These are phyloP conservation scores for Rhodomyrtus psidioides DNA, from an alignment of 441 rosid species.

Conservation along the genomic window DNA sequence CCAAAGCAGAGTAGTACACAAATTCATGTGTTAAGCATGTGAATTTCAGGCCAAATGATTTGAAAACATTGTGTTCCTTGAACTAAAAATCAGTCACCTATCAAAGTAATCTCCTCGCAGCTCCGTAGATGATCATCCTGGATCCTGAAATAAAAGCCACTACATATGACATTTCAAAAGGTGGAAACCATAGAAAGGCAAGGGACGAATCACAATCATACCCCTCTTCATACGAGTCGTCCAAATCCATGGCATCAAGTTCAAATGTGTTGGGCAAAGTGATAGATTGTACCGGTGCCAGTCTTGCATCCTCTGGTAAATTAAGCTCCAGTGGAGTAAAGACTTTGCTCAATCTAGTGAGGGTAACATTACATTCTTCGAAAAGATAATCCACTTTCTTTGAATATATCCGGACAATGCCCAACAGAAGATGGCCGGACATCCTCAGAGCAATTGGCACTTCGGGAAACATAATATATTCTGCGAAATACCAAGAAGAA, in stretches of 20 bases:
- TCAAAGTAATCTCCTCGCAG: constrained; percentile 63
- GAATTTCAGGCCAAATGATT: background rate
- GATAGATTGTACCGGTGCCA: constrained; percentile 56
- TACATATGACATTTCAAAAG: background rate
- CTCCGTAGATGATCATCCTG: constrained; percentile 37
- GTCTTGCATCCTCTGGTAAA: constrained; percentile 61
- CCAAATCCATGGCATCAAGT: constrained; percentile 56
- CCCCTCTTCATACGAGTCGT: constrained; percentile 13
- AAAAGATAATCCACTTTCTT: constrained; percentile 78
- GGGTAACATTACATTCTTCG: constrained; percentile 45
- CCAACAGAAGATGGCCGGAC: constrained; percentile 75
- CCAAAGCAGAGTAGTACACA: background rate
- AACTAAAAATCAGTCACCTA: constrained; percentile 18
- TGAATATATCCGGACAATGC: constrained; percentile 76
- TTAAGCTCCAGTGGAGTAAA: constrained; percentile 34
- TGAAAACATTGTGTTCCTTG: background rate
- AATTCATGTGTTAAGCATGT: background rate
- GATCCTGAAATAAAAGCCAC: constrained; percentile 20
- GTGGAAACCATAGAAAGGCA: background rate
- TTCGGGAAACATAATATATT: constrained; percentile 54
- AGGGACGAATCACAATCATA: background rate
- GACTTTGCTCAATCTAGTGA: constrained; percentile 21
- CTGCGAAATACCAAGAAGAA: constrained; percentile 17
- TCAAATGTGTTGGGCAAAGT: constrained; percentile 64
- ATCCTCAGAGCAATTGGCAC: constrained; percentile 72